Evolutionary conservation across 176 grass and related monocot genomes (phyloP).

Genomic region (Musa acuminata): DNA sequence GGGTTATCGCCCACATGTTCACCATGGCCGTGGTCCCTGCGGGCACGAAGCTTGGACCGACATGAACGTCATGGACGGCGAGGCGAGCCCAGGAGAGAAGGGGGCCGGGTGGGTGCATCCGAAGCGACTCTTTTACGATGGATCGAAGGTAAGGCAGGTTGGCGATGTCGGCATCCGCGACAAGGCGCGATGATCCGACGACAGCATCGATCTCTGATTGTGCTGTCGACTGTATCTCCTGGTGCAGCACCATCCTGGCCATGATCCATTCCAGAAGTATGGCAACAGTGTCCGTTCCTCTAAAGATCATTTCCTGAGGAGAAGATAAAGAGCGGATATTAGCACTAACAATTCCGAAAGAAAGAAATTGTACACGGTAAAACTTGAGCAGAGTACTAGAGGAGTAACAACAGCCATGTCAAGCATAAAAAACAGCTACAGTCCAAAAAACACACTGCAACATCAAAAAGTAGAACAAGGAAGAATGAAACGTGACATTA

Average conservation of each 20-base stretch:
- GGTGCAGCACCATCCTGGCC: slow-evolving; percentile 34
- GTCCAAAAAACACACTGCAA: no score
- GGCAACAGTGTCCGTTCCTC: slow-evolving; percentile 34
- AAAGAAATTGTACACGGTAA: no score
- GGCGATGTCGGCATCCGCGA: slow-evolving; percentile 26
- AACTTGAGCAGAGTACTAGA: no score
- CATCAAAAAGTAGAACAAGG: no score
- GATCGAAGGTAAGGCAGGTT: slow-evolving; percentile 29
- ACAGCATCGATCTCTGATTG: slow-evolving; percentile 34
- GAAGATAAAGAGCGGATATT: background rate
- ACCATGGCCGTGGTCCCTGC: slow-evolving; percentile 33
- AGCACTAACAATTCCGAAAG: no score
- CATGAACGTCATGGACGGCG: slow-evolving; percentile 25
- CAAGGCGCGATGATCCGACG: slow-evolving; percentile 2
- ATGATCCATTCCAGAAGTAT: slow-evolving; percentile 40
- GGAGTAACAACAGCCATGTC: no score
- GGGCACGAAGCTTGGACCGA: slow-evolving; percentile 23
- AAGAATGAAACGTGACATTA: no score
- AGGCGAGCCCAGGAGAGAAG: slow-evolving; percentile 43
- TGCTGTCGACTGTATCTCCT: slow-evolving; percentile 23
- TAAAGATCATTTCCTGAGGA: slow-evolving; percentile 37
- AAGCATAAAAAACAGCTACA: no score
- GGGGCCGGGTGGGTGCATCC: slow-evolving; percentile 35
- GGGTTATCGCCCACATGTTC: slow-evolving; percentile 38
- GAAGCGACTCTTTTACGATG: slow-evolving; percentile 30